These are phyloP conservation scores for Pichia sp. DNA, from an alignment of 1,139 yeast genomes.

Conservation along the genomic window DNA sequence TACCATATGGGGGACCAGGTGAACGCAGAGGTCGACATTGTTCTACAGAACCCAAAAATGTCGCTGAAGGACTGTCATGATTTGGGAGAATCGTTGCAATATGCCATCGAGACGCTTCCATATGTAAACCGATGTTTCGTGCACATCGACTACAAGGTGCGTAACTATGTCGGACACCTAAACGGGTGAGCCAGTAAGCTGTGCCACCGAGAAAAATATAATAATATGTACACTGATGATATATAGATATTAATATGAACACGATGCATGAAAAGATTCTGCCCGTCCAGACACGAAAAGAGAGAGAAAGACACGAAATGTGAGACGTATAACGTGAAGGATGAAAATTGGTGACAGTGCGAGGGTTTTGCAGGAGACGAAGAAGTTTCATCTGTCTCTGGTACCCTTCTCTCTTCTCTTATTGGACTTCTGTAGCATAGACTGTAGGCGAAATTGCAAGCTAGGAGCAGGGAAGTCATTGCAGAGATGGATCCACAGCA, in stretches of 20 bases:
- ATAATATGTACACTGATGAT: not conserved
- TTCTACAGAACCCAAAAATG: constrained; percentile 47
- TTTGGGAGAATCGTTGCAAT: constrained; percentile 75
- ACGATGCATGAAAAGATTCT: no score
- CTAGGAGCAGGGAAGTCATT: not conserved
- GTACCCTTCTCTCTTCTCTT: not conserved
- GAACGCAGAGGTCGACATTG: constrained; percentile 72
- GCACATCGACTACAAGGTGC: constrained; percentile 66
- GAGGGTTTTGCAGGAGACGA: not conserved
- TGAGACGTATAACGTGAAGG: not conserved
- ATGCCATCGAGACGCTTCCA: constrained; percentile 72
- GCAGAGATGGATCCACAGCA: not conserved
- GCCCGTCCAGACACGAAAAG: not conserved
- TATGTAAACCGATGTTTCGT: constrained; percentile 78
- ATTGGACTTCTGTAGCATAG: not conserved
- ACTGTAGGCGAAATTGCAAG: not conserved
- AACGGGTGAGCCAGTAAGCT: not conserved
- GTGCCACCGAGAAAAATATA: not conserved
- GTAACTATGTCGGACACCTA: constrained; percentile 50
- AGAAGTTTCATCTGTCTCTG: not conserved
- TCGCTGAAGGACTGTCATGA: constrained; percentile 69
- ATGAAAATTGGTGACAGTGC: not conserved
- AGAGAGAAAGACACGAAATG: not conserved
- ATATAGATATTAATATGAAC: not conserved
- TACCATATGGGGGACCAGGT: constrained; percentile 77